A percentile compares a stretch with the other conserved stretches of the same genome.
phyloP scores from a whole-genome alignment of 2,329 filamentous ascomycete genomes.

The Cladorrhinum sp. region DNA sequence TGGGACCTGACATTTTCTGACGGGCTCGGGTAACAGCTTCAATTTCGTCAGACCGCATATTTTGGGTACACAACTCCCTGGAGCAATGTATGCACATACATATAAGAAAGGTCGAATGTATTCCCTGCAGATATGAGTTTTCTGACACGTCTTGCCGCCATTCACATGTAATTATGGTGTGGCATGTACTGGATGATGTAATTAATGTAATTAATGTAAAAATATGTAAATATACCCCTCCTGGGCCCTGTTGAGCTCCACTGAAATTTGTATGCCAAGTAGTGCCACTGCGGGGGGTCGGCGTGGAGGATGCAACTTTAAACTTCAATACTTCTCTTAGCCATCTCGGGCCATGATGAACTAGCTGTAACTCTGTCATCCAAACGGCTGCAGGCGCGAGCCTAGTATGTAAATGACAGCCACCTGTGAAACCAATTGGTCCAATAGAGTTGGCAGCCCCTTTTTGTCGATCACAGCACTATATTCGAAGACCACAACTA shows the following conservation, averaged over 20 bases:
- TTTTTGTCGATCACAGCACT: too few species aligned
- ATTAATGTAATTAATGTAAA: background rate
- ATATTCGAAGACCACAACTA: too few species aligned
- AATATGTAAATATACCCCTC: background rate
- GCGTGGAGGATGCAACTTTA: background rate
- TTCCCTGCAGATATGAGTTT: too few species aligned
- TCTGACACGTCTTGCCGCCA: too few species aligned
- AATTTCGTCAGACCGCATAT: constrained; percentile 6
- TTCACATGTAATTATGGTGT: background rate
- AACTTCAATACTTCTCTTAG: background rate
- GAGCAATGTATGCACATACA: background rate
- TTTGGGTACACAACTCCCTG: background rate
- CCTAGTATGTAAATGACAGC: background rate
- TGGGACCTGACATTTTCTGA: background rate
- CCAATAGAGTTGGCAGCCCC: background rate
- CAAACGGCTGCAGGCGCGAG: background rate
- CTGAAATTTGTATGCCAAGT: background rate
- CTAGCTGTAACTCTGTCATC: background rate
- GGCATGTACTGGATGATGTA: background rate
- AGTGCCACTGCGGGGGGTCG: background rate
- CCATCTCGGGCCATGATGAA: background rate
- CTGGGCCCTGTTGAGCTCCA: background rate
- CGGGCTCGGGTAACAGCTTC: background rate
- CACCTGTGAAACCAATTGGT: background rate
- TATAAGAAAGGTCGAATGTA: too few species aligned